A percentile compares a stretch with the other conserved stretches of the same genome.
Conservation (phyloP, 176 grass and related monocot genomes). For the Raddia distichophylla region DNA sequence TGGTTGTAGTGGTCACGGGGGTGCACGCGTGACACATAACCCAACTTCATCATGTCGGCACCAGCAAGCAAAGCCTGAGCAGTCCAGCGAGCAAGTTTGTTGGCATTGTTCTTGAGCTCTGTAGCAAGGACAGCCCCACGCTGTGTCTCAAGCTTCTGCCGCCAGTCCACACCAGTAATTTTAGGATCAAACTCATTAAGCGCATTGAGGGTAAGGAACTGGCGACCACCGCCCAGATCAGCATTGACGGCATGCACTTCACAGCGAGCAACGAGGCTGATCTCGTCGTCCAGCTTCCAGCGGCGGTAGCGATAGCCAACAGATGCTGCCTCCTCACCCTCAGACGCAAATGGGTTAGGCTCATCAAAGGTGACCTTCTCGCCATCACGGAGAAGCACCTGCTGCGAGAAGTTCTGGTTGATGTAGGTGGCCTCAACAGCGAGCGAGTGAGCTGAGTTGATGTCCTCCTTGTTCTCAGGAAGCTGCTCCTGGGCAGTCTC, state of each 20-base stretch:
- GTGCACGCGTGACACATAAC: constrained; percentile 73
- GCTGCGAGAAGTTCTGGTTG: constrained; percentile 92
- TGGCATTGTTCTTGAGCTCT: constrained; percentile 92
- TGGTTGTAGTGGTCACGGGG: constrained; percentile 82
- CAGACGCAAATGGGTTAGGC: constrained; percentile 74
- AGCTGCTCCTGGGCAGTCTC: constrained; percentile 83
- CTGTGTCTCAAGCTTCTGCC: constrained; percentile 85
- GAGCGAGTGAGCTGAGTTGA: constrained; percentile 67
- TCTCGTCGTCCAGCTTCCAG: constrained; percentile 80
- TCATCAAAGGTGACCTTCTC: constrained; percentile 86
- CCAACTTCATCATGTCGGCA: constrained; percentile 87
- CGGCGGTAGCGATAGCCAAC: constrained; percentile 77
- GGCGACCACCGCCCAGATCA: constrained; percentile 57
- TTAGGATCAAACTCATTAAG: constrained; percentile 90
- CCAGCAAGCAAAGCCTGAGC: constrained; percentile 73
- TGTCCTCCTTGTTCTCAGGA: constrained; percentile 79
- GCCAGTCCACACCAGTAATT: constrained; percentile 81
- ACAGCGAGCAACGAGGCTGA: constrained; percentile 73
- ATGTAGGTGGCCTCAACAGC: constrained; percentile 86
- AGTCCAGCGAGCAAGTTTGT: constrained; percentile 90
- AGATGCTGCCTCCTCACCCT: constrained; percentile 65
- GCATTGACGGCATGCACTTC: constrained; percentile 61
- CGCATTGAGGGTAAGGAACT: constrained; percentile 71
- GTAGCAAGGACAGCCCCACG: constrained; percentile 82
- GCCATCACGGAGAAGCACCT: constrained; percentile 59